Evolutionary conservation across 2,329 filamentous ascomycete genomes (phyloP).

Genomic region (Pseudogymnoascus sp.): DNA sequence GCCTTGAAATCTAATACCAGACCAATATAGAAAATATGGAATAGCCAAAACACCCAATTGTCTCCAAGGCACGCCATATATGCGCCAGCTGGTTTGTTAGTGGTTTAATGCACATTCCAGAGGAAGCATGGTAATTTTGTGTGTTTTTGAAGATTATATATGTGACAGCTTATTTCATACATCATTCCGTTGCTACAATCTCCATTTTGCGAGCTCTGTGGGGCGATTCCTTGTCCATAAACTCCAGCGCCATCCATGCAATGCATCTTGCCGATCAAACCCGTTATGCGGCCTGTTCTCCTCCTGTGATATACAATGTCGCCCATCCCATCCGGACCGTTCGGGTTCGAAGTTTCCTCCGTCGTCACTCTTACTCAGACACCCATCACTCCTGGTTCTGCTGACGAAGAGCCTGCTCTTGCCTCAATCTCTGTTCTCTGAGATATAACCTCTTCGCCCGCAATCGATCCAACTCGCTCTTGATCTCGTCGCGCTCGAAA

Average conservation of each 20-base stretch:
- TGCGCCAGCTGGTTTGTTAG: not conserved
- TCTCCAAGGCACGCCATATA: not conserved
- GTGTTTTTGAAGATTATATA: not conserved
- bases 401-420: constrained; percentile 11
- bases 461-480: constrained; percentile 48
- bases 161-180: not conserved
- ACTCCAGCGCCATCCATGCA: not conserved
- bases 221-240: not conserved
- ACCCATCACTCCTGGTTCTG: not conserved
- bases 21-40: not conserved
- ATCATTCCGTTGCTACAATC: not conserved
- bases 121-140: not conserved
- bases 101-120: not conserved
- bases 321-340: not conserved
- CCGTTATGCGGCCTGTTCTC: constrained; percentile 14
- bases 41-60: not conserved
- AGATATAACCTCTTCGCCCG: constrained; percentile 24
- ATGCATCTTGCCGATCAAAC: not conserved
- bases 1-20: not conserved
- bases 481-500: constrained; percentile 72
- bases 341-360: constrained; percentile 9
- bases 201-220: not conserved
- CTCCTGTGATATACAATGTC: constrained; percentile 10
- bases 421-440: constrained; percentile 28
- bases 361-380: not conserved